Conservation (phyloP, 352 stramenopile genomes). For the Thalassiosira gravida region DNA sequence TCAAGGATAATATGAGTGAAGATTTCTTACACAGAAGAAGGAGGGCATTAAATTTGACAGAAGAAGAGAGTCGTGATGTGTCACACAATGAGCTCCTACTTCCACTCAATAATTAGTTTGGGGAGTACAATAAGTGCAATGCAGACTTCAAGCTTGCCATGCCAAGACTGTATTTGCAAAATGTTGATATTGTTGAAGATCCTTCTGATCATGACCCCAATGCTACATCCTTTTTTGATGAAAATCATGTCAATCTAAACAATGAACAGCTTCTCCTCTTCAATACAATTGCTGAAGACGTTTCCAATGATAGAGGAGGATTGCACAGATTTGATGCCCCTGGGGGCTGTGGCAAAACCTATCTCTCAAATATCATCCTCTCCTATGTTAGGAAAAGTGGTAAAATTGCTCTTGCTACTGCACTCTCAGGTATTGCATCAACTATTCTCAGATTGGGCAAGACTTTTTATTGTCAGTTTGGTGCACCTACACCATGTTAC, state of each 20-base stretch:
- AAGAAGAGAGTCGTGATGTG: not conserved
- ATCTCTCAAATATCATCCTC: constrained; percentile 23
- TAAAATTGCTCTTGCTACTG: constrained; percentile 26
- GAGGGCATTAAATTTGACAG: not conserved
- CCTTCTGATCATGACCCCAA: constrained; percentile 11
- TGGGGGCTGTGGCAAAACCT: constrained; percentile 42
- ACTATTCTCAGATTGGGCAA: constrained; percentile 16
- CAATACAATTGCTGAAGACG: not conserved
- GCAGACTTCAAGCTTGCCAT: not conserved
- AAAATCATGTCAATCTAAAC: constrained; percentile 6
- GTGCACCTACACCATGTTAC: constrained; percentile 6
- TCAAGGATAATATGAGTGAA: constrained; percentile 17
- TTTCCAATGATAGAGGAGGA: not conserved
- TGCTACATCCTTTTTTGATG: not conserved
- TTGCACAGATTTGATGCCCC: constrained; percentile 28
- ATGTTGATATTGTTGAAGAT: not conserved
- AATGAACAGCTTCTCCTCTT: constrained; percentile 10
- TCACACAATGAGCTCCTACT: constrained; percentile 11
- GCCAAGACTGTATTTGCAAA: not conserved
- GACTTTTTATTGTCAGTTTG: constrained; percentile 19
- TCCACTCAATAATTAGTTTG: constrained; percentile 6
- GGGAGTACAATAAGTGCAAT: constrained; percentile 3
- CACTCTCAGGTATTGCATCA: constrained; percentile 26
- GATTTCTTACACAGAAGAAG: constrained; percentile 16
- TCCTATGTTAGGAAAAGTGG: constrained; percentile 20